Percentiles rank a stretch among this genome's conserved stretches.
phyloP scores from a whole-genome alignment of 129 eudicot species.

The Escallonia rubra region DNA sequence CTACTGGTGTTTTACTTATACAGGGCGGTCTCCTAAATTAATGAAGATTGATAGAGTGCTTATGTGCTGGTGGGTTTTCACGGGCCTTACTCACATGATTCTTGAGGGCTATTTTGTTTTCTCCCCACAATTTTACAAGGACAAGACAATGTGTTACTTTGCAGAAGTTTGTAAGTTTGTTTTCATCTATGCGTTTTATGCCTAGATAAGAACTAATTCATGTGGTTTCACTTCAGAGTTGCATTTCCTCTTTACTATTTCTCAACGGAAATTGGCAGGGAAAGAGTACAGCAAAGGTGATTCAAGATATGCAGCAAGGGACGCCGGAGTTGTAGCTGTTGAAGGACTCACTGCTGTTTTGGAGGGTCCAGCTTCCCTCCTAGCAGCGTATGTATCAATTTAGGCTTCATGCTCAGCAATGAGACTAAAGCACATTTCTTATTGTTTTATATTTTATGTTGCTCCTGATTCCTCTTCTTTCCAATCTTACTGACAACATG shows the following conservation, averaged over 20 bases:
- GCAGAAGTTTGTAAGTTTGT: constrained; percentile 86
- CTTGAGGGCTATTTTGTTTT: constrained; percentile 91
- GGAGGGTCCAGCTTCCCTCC: constrained; percentile 84
- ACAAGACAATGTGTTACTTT: constrained; percentile 53
- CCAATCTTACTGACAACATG: too few relatives aligned
- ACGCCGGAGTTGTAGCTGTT: constrained; percentile 60
- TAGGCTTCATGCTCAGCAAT: too few relatives aligned
- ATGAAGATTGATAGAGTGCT: constrained; percentile 61
- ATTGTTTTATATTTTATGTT: too few relatives aligned
- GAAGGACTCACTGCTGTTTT: constrained; percentile 83
- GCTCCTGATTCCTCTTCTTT: too few relatives aligned
- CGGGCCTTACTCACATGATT: constrained; percentile 82
- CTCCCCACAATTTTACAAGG: constrained; percentile 73
- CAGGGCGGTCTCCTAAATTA: constrained; percentile 55
- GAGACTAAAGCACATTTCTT: too few relatives aligned
- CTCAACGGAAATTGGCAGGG: constrained; percentile 41
- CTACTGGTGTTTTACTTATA: constrained; percentile 3
- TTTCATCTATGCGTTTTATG: neutral
- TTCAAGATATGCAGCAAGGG: constrained; percentile 75
- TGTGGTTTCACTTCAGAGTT: neutral
- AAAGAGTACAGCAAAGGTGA: constrained; percentile 99
- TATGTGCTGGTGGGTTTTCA: constrained; percentile 98
- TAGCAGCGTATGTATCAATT: constrained; percentile 59
- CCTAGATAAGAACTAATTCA: neutral
- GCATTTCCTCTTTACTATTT: neutral